Evolutionary conservation across 495 filamentous ascomycete genomes (phyloP).

Genomic region (Podospora bellae-mahoneyi): DNA sequence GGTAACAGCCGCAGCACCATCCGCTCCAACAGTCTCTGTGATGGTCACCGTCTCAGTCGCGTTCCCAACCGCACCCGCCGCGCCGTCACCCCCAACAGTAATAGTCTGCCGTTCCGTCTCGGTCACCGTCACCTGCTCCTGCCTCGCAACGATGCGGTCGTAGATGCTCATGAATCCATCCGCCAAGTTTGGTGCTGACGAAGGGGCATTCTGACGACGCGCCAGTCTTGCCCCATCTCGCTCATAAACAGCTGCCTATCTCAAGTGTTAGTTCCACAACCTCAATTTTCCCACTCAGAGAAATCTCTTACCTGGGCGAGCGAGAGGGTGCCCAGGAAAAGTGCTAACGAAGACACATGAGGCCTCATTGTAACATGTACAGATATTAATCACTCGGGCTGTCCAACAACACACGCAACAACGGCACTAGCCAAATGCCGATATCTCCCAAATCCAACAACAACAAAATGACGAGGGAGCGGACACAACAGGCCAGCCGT

Average conservation of each 20-base stretch:
- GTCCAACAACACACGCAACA: slow-evolving; percentile 8
- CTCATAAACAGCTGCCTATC: slow-evolving; percentile 37
- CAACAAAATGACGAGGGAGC: slow-evolving; percentile 10
- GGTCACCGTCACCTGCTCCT: slow-evolving; percentile 35
- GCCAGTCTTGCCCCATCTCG: slow-evolving; percentile 25
- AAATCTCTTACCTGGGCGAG: slow-evolving; percentile 39
- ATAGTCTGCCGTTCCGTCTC: slow-evolving; percentile 37
- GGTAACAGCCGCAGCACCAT: neutral
- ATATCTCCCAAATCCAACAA: neutral
- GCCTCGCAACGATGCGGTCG: slow-evolving; percentile 20
- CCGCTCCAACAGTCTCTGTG: slow-evolving; percentile 18
- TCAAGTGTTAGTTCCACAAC: neutral
- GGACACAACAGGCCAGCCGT: slow-evolving; percentile 40
- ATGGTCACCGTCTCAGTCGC: slow-evolving; percentile 28
- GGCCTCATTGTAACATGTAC: slow-evolving; percentile 38
- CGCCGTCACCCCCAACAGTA: slow-evolving; percentile 31
- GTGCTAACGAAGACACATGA: slow-evolving; percentile 30
- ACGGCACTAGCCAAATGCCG: neutral
- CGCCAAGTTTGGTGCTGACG: slow-evolving; percentile 11
- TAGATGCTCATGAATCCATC: slow-evolving; percentile 19
- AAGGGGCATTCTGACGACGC: slow-evolving; percentile 14
- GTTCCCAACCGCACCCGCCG: slow-evolving; percentile 27
- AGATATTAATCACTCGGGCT: neutral
- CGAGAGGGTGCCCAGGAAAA: slow-evolving; percentile 38
- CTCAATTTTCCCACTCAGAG: neutral